Conservation (phyloP, 169 alveolate species). For the Cryptosporidium canis region DNA sequence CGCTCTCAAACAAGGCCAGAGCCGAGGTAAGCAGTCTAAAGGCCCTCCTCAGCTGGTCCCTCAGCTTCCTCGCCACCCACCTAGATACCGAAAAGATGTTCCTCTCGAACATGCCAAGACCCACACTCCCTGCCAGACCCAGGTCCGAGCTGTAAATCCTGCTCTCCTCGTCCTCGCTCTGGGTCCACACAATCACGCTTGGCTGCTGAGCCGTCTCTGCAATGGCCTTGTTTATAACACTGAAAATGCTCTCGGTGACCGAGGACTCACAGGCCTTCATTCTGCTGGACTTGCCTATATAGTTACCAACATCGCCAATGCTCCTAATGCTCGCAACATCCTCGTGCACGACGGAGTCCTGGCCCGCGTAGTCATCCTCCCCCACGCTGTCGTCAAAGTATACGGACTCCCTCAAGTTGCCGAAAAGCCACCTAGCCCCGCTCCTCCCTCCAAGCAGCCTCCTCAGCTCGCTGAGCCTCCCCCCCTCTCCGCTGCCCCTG, state of each 20-base stretch:
- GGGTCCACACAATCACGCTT: slow-evolving; percentile 49
- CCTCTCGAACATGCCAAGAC: neutral
- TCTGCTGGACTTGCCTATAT: slow-evolving; percentile 39
- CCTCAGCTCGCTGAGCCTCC: neutral
- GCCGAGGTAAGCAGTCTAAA: neutral
- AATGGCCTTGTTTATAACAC: slow-evolving; percentile 54
- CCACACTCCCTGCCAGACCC: neutral
- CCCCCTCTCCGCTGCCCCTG: neutral
- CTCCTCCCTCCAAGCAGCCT: neutral
- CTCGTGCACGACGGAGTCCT: neutral
- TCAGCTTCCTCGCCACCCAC: neutral
- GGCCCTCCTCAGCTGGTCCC: neutral
- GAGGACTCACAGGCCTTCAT: slow-evolving; percentile 42
- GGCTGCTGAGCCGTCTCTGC: slow-evolving; percentile 32
- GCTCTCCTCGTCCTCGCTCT: neutral
- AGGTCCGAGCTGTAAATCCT: neutral
- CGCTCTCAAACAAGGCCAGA: neutral
- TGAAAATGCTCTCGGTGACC: slow-evolving; percentile 21
- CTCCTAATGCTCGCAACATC: neutral
- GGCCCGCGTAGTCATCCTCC: neutral
- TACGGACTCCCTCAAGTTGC: neutral
- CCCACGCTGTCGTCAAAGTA: neutral
- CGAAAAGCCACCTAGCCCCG: neutral
- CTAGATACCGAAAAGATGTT: neutral
- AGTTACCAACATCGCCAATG: slow-evolving; percentile 24